Evolutionary conservation across 305 asterid species (phyloP).

Genomic region (Andrographis paniculata): DNA sequence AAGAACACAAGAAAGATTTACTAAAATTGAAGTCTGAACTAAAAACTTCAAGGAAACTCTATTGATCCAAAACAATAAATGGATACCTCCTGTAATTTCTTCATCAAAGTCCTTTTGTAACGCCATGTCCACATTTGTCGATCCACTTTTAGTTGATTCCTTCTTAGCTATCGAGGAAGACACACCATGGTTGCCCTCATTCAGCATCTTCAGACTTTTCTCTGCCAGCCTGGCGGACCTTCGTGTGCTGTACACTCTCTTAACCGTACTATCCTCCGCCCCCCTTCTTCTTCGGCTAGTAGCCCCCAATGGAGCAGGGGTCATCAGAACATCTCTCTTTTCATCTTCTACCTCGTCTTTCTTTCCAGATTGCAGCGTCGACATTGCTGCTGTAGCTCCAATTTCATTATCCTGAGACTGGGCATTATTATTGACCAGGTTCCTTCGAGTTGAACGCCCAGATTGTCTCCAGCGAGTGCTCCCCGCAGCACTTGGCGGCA

Average conservation of each 20-base stretch:
- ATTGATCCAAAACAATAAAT: neutral
- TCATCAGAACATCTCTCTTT: constrained; percentile 23
- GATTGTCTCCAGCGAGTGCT: constrained; percentile 36
- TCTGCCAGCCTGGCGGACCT: constrained; percentile 62
- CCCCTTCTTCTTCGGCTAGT: constrained; percentile 35
- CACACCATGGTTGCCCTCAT: constrained; percentile 16
- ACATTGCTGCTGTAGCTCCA: constrained; percentile 31
- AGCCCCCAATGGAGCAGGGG: constrained; percentile 34
- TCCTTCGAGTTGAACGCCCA: constrained; percentile 35
- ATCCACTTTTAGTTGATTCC: constrained; percentile 21
- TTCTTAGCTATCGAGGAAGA: constrained; percentile 19
- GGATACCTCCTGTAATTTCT: constrained; percentile 32
- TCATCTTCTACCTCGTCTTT: constrained; percentile 37
- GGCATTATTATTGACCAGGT: constrained; percentile 15
- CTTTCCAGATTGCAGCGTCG: constrained; percentile 41
- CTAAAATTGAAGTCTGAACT: too few relatives aligned
- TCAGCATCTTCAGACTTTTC: constrained; percentile 23
- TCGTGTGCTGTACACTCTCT: constrained; percentile 35
- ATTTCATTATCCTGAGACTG: constrained; percentile 18
- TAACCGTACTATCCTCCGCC: constrained; percentile 30
- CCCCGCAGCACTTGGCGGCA: constrained; percentile 43
- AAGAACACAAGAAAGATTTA: neutral
- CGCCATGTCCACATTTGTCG: constrained; percentile 18
- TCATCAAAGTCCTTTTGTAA: constrained; percentile 18
- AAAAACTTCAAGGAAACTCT: too few relatives aligned